Evolutionary conservation across 192 early-diverging fungal species (phyloP), one percentile per base, ranked within the genome.

Genomic region (Dissophora globulifera): DNA sequence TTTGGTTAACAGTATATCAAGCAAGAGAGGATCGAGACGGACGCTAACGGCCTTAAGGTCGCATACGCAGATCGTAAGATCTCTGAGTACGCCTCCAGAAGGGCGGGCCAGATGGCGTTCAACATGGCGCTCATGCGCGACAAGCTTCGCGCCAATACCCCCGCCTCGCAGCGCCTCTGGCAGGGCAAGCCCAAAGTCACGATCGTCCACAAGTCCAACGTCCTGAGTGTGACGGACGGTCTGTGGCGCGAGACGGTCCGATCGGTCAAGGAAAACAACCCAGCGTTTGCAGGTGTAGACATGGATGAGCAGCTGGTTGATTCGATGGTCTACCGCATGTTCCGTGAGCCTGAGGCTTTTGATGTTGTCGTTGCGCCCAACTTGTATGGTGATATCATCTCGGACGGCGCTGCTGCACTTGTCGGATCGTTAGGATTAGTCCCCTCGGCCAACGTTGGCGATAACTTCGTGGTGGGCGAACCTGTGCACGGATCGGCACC

Each of bases 241-340:
- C 82, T 99, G 67, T 99, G 93, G 89, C 90, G 97, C 58, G 97
- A 99, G 81, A 92, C 92, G 4, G 94, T 95, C 20, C 88, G 91
- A 54, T 71, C 64, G 43, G 89, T 92, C 66, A 86, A 93, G 62
- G 86, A 88, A 38, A 78, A 83, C 53, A 91, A 90, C 46, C 69
- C 85, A 13, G 87, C 86, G 56, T 85, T 78, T 50, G 65, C 76
- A 35, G 68, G 75, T 35, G 88, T 96, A 0, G 86, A 93, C 40
- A 84, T 95, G 78, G 94, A 99, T 63, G 97, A 99, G 83, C 97
- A 99, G 82, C 85, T 99, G 71, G 96, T 99, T 3, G 97, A 99
- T 64, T 99, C 97, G 22, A 99, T 99, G 97, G 97, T 99, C 67
- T 93, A 98, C 79, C 94, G 97, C 66, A 88, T 99, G 88, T 99